Evolutionary conservation across 257 asterid species (phyloP), one percentile per base, ranked within the genome.

Genomic region (Rehmannia glutinosa): DNA sequence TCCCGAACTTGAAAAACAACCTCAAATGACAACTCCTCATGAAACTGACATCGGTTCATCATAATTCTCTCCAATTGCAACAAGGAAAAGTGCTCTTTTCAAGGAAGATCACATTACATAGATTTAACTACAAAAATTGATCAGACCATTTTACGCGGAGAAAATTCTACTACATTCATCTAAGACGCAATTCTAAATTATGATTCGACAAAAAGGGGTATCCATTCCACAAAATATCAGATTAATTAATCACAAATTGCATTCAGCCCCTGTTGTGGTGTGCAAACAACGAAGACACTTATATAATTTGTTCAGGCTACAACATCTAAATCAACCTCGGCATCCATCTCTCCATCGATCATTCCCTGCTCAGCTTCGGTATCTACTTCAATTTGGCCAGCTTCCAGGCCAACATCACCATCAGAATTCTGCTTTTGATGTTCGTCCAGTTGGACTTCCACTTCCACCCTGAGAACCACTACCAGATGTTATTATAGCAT

Each of bases 361-460:
- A 78, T 75, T 9, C 79, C 89, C 0, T 83, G 70, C 54, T 70
- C 89, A 0, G 73, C 80, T 41, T 78, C 85, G 0, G n/a, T n/a
- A 49, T 83, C 92, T 21, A 71, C 83, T 61, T 86, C 91, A 25
- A 80, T 76, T 65, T 82, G 91, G 33, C 89, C 95, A 0, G 86
- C 85, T 72, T 87, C 98, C 51, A 77, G 74, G 54, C 84, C 94
- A 15, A 32, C 77, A 43, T 85, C 94, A 3, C 73, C 79, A 59
- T 87, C 97, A 0, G 92, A 79, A 69, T 79, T 80, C 65, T 87
- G 94, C 75, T 81, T 87, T 66, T 81, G 87, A 60, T 75, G 74
- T 57, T 81, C 96, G 8, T 89, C 96, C 1, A n/a, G n/a, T n/a
- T 16, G 87, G 89, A 19, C 86, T 84, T n/a, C 89, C 91, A 38